Base-by-base conservation (phyloP, 2,329 filamentous ascomycete genomes). In the Aplosporella prunicola region DNA sequence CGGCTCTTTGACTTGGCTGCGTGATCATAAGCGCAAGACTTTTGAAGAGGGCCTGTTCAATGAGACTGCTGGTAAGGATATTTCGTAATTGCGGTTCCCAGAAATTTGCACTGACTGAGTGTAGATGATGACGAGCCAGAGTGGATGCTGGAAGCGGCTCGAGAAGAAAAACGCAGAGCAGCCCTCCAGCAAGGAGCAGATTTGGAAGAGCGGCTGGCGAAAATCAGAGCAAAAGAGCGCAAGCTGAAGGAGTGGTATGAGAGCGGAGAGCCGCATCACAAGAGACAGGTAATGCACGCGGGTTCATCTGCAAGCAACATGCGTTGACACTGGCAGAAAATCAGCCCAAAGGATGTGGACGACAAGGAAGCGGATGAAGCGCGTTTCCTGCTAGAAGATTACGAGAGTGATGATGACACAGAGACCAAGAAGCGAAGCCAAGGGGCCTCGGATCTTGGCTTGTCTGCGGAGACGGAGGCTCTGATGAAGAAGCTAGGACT, bases 1-100 rank as follows among this genome's bases (percentile, higher is more conserved):
- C 55, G 82, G 81, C 26, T 80, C 87, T 5, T 60, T 95, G 51
- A 93, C 87, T 3, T 95, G 88, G 88, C 68, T 95, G n/a, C 79
- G 88, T 32, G 75, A 84, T 40, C 75, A 88, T 61, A 89, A 93
- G 56, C 67, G 77, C 60, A 56, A 67, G 51, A 48, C 57, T 43
- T 60, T 80, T 66, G 59, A 81, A 66, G 57, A 70, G 53, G 46
- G 71, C 50, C 30, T 71, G 67, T 40, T 67, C 56, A 41, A 60
- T 52, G 41, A 69, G 57, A 32, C 67, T 44, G 53, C 57, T 58
- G 45, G 51, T 65, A 53, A 32, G 48, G 49, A 22, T 46, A 16
- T 15, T 30, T 11, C 14, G 5, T 6, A 18, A 20, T 11, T 3
- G 11, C 18, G 5, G 18, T 24, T 10, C 23, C 7, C 7, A 2